phyloP scores from a whole-genome alignment of 106 monocot genomes.

The Allium fistulosum region DNA sequence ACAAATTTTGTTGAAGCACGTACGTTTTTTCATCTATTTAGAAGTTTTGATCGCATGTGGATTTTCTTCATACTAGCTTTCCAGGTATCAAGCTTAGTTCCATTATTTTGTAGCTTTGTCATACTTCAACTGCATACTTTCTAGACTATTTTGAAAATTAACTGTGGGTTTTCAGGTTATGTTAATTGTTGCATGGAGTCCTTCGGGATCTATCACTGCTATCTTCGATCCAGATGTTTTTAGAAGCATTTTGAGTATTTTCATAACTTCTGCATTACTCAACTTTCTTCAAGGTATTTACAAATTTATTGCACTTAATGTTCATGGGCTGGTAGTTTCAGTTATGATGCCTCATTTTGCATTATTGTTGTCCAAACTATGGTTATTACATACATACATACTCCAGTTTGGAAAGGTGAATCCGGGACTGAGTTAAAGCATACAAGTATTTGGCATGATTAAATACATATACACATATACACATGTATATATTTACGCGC shows the following conservation, averaged over 20 bases:
- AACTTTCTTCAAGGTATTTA: slow-evolving; percentile 85
- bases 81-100: slow-evolving; percentile 41
- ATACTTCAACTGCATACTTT: too few species aligned
- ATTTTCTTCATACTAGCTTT: slow-evolving; percentile 81
- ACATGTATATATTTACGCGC: too few species aligned
- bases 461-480: too few species aligned
- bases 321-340: too few species aligned
- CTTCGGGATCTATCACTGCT: slow-evolving; percentile 59
- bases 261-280: slow-evolving; percentile 86
- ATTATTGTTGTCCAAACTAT: too few species aligned
- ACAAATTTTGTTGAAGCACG: slow-evolving; percentile 96
- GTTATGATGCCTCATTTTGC: too few species aligned
- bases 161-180: slow-evolving; percentile 50
- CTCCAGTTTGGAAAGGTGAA: too few species aligned
- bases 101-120: neutral
- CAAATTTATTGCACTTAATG: neutral
- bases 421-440: too few species aligned
- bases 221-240: slow-evolving; percentile 85
- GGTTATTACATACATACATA: too few species aligned
- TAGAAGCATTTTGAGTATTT: slow-evolving; percentile 74
- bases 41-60: slow-evolving; percentile 99
- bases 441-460: too few species aligned
- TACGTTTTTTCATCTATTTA: slow-evolving; percentile 86
- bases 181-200: slow-evolving; percentile 97
- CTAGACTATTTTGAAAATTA: too few species aligned